Percentiles rank a stretch among this genome's conserved stretches.
Conservation (phyloP, 2,329 filamentous ascomycete genomes). For the Aspergillus quadrilineatus region DNA sequence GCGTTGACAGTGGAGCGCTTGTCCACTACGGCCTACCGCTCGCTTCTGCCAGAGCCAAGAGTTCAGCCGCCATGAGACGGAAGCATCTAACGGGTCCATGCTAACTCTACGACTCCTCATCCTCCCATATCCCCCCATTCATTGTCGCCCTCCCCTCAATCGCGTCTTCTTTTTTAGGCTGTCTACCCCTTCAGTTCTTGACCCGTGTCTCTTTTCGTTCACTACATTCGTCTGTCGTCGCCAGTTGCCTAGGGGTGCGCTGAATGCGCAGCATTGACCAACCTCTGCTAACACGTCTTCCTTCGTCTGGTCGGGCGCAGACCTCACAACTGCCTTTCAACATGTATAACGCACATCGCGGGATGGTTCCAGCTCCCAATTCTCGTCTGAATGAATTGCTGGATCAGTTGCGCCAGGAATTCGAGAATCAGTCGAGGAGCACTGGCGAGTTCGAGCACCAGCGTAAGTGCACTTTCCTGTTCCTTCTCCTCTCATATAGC, state of each 20-base stretch:
- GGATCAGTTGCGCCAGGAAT: constrained; percentile 86
- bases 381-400: constrained; percentile 85
- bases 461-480: constrained; percentile 62
- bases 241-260: constrained; percentile 21
- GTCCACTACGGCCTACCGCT: constrained; percentile 13
- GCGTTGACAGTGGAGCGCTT: no score
- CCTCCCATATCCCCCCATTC: neutral
- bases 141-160: neutral
- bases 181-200: neutral
- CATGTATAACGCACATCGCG: constrained; percentile 88
- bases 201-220: neutral
- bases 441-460: constrained; percentile 89
- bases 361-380: constrained; percentile 70
- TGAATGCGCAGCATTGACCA: constrained; percentile 26
- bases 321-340: constrained; percentile 22
- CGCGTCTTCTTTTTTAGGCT: neutral
- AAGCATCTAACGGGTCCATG: constrained; percentile 10
- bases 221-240: constrained; percentile 11
- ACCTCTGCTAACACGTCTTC: constrained; percentile 16
- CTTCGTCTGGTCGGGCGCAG: constrained; percentile 12
- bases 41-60: constrained; percentile 36
- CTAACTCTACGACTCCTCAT: constrained; percentile 14
- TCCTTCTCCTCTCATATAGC: constrained; percentile 3
- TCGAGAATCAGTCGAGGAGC: constrained; percentile 78
- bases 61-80: constrained; percentile 23